Evolutionary conservation across 129 eudicot species (phyloP).

Genomic region (Artemisia tridentata): DNA sequence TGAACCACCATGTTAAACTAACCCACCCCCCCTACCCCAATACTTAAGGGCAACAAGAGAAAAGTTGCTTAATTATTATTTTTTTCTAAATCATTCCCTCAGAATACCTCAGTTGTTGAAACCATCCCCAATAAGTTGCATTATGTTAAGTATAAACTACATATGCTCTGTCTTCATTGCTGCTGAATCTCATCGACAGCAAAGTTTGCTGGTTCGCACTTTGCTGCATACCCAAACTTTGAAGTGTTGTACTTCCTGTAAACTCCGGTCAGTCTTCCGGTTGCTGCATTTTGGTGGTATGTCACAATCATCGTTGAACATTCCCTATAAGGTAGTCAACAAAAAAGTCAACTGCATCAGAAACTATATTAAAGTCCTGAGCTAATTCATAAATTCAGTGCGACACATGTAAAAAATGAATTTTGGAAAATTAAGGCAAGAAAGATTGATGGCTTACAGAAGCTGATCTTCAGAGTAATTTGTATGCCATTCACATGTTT

Average conservation of each 20-base stretch:
- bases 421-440: neutral
- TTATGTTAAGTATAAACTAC: constrained; percentile 26
- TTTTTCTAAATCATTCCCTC: constrained; percentile 25
- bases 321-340: constrained; percentile 47
- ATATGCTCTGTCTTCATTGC: constrained; percentile 8
- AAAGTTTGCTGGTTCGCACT: constrained; percentile 66
- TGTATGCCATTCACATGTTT: constrained; percentile 78
- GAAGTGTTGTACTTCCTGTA: constrained; percentile 74
- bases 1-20: constrained; percentile 34
- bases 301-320: constrained; percentile 69
- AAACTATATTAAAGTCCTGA: neutral
- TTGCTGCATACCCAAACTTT: constrained; percentile 76
- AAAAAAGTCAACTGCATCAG: constrained; percentile 10
- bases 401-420: neutral
- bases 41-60: constrained; percentile 24
- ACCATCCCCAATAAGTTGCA: constrained; percentile 28
- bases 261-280: constrained; percentile 81
- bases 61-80: constrained; percentile 24
- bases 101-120: constrained; percentile 28
- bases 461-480: constrained; percentile 74
- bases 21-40: constrained; percentile 20
- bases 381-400: neutral
- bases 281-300: constrained; percentile 68
- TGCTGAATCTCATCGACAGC: constrained; percentile 31
- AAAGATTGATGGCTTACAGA: constrained; percentile 43